Conservation (phyloP, 768 basidiomycete genomes). For the Serendipita sp. region DNA sequence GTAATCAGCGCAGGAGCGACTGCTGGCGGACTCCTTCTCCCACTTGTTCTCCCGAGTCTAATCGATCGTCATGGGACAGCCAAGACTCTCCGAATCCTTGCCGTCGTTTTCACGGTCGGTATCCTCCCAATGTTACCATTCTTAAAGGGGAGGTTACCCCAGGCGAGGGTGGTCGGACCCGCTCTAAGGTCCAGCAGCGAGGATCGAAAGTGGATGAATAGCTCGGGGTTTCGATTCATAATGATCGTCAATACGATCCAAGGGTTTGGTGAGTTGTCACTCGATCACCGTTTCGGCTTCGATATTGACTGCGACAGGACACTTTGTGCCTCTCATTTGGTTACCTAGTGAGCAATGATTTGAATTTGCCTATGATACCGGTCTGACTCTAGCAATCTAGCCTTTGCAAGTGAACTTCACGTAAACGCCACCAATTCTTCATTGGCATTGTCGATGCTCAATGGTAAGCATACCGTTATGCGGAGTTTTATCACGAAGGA, state of each 20-base stretch:
- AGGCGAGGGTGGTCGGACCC: background rate
- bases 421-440: background rate
- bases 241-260: constrained; percentile 6
- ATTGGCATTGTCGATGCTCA: background rate
- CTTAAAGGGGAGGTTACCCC: background rate
- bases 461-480: background rate
- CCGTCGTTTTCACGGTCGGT: background rate
- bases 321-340: constrained; percentile 9
- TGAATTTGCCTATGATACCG: background rate
- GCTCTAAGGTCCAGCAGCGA: background rate
- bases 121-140: constrained; percentile 1
- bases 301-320: background rate
- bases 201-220: background rate
- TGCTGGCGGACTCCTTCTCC: background rate
- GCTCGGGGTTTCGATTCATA: background rate
- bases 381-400: background rate
- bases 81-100: constrained; percentile 7
- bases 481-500: background rate
- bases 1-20: constrained; percentile 19
- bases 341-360: constrained; percentile 5
- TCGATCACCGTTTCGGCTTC: background rate
- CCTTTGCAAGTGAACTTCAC: constrained; percentile 6
- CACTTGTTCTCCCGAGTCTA: background rate
- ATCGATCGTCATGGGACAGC: background rate
- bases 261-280: background rate